Percentiles rank a stretch among this genome's conserved stretches.
phyloP scores from a whole-genome alignment of 768 basidiomycete genomes.

The Termitomyces sp. region DNA sequence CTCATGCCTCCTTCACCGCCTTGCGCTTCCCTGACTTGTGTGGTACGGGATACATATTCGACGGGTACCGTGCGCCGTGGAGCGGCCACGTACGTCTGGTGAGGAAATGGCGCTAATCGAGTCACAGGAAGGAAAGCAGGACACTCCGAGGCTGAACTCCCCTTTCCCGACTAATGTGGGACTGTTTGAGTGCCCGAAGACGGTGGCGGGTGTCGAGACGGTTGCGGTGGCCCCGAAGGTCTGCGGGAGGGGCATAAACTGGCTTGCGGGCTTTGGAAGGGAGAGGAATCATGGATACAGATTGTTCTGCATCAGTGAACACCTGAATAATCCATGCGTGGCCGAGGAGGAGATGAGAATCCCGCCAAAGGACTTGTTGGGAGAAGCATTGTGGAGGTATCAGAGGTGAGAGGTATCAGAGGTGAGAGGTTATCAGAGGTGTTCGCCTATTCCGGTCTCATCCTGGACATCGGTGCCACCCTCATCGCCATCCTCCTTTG shows the following conservation, averaged over 20 bases:
- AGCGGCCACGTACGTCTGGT: conserved; percentile 97
- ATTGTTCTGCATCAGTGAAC: conserved; percentile 92
- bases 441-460: too few relatives aligned
- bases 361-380: conserved; percentile 73
- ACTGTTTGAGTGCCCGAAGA: conserved; percentile 94
- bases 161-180: conserved; percentile 99
- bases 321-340: conserved; percentile 97
- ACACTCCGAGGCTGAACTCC: conserved; percentile 95
- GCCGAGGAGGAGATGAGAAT: conserved; percentile 99
- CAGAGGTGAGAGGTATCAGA: too few relatives aligned
- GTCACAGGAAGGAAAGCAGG: conserved; percentile 95
- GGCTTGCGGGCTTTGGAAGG: conserved; percentile 92
- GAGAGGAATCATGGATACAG: conserved; percentile 94
- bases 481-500: too few relatives aligned
- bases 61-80: conserved; percentile 97
- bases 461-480: too few relatives aligned
- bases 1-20: too few relatives aligned
- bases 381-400: too few relatives aligned
- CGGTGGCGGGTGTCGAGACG: conserved; percentile 98
- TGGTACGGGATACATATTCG: conserved; percentile 90
- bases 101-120: conserved; percentile 99
- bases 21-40: conserved; percentile 64
- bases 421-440: too few relatives aligned
- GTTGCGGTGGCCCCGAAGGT: conserved; percentile 98
- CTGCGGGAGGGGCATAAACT: conserved; percentile 77